Base-by-base conservation (phyloP, 306 rosid species). In the Castanospermum australe region DNA sequence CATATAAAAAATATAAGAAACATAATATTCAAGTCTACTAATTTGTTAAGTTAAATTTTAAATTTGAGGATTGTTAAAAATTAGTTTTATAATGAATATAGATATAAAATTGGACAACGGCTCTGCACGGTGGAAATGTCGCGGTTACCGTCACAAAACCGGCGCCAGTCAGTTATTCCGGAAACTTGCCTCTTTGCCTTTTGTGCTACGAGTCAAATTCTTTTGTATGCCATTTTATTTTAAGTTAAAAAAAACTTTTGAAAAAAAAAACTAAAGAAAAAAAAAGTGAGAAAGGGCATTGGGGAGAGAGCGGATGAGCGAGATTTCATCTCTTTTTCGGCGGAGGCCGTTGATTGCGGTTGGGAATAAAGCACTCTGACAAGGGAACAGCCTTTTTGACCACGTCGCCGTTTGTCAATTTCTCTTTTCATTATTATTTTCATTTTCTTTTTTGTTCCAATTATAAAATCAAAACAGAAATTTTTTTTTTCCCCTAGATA, bases 301-400 rank as follows among this genome's bases (percentile, higher is more conserved):
- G 5, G 36, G 51, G 65, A 30, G 35, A 44, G 32, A 3, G 77
- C n/a, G 61, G 45, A 54, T 44, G 20, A 41, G 67, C 20, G 20
- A 60, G 10, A 45, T 33, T 64, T 50, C 14, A 66, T 44, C 56
- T 75, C 56, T 67, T 78, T 83, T 88, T 81, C 87, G 90, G 94
- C 87, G 84, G 77, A 88, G 84, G 86, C 99, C 97, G 96, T 93
- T 95, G 96, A 91, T 93, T 95, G 97, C 99, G 99, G 98, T 93
- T 93, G 90, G 82, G 94, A 93, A 91, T 90, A 88, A 92, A 88
- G 97, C 89, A 8, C 33, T 82, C 88, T 87, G 86, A 88, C 93
- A 82, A 22, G 39, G 79, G 47, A 74, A 83, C 76, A 0, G 12
- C n/a, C 87, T 61, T 90, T 84, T 86, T 89, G 95, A 92, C 91